These are phyloP conservation scores for Xanthoconium stramineum DNA, from an alignment of 768 basidiomycete genomes.

Conservation along the genomic window DNA sequence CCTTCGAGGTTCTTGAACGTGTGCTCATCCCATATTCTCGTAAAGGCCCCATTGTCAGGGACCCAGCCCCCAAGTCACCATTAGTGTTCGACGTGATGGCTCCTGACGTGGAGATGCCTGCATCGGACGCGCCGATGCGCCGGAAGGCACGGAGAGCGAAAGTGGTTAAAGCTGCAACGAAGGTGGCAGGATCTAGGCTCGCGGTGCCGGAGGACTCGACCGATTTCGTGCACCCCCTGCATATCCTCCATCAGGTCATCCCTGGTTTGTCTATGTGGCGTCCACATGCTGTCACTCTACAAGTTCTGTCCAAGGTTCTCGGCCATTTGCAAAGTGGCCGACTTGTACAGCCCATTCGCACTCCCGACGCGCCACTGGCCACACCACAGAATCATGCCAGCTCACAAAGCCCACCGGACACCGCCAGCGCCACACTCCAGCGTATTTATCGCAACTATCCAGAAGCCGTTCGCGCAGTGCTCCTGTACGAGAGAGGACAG, in stretches of 20 bases:
- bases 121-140: slow-evolving; percentile 31
- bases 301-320: slow-evolving; percentile 45
- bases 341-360: slow-evolving; percentile 41
- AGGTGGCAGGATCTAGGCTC: slow-evolving; percentile 12
- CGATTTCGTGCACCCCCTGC: slow-evolving; percentile 59
- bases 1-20: slow-evolving; percentile 77
- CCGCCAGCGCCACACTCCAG: slow-evolving; percentile 41
- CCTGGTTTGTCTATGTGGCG: slow-evolving; percentile 66
- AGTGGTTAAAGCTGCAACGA: slow-evolving; percentile 20
- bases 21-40: slow-evolving; percentile 64
- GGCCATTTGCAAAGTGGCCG: slow-evolving; percentile 49
- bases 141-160: slow-evolving; percentile 23
- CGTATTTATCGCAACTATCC: slow-evolving; percentile 53
- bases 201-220: slow-evolving; percentile 19
- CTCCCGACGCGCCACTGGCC: slow-evolving; percentile 20
- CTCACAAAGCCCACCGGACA: slow-evolving; percentile 22
- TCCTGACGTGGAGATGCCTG: slow-evolving; percentile 24
- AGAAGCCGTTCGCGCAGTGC: slow-evolving; percentile 34
- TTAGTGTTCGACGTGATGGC: slow-evolving; percentile 34
- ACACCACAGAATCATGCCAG: slow-evolving; percentile 16
- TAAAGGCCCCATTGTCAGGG: slow-evolving; percentile 26
- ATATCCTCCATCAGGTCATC: slow-evolving; percentile 58
- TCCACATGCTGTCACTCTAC: slow-evolving; percentile 52
- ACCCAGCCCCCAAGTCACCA: slow-evolving; percentile 37
- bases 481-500: slow-evolving; percentile 34